Evolutionary conservation across 805 yeast genomes (phyloP).

Genomic region (Lachancea sp.): DNA sequence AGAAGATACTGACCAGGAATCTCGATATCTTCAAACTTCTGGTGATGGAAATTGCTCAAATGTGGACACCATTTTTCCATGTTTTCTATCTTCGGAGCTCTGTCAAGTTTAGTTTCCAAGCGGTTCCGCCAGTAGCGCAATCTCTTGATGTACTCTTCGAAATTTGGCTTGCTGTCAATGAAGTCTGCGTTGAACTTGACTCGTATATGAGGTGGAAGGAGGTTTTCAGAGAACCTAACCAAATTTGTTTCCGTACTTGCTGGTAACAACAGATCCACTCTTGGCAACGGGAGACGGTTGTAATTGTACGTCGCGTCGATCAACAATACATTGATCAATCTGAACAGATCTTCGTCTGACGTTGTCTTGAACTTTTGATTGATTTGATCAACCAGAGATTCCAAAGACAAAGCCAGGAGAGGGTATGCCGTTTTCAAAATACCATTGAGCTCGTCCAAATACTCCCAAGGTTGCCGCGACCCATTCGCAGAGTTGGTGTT

Average conservation of each 20-base stretch:
- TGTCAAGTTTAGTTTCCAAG: conserved; percentile 83
- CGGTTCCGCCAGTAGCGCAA: conserved; percentile 89
- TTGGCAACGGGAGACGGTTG: conserved; percentile 78
- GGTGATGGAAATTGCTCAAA: conserved; percentile 94
- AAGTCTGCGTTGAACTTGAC: conserved; percentile 90
- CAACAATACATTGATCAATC: conserved; percentile 84
- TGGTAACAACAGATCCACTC: conserved; percentile 83
- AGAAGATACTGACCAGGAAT: conserved; percentile 93
- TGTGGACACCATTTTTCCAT: conserved; percentile 91
- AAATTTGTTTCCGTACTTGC: conserved; percentile 86
- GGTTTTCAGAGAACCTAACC: conserved; percentile 85
- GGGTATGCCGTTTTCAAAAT: conserved; percentile 96
- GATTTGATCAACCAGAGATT: conserved; percentile 92
- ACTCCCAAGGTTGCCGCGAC: conserved; percentile 83
- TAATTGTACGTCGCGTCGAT: conserved; percentile 91
- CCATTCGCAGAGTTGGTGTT: conserved; percentile 20
- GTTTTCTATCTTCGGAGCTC: conserved; percentile 72
- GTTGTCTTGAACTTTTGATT: conserved; percentile 88
- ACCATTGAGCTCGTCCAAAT: conserved; percentile 88
- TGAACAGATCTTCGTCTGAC: conserved; percentile 92
- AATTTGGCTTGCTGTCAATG: conserved; percentile 76
- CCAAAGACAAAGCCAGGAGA: conserved; percentile 81
- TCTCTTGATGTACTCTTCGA: conserved; percentile 78
- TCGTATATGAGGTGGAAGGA: conserved; percentile 79
- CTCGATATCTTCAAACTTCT: conserved; percentile 94